phyloP scores from a whole-genome alignment of 352 stramenopile genomes.

The Aphanomyces invadans region DNA sequence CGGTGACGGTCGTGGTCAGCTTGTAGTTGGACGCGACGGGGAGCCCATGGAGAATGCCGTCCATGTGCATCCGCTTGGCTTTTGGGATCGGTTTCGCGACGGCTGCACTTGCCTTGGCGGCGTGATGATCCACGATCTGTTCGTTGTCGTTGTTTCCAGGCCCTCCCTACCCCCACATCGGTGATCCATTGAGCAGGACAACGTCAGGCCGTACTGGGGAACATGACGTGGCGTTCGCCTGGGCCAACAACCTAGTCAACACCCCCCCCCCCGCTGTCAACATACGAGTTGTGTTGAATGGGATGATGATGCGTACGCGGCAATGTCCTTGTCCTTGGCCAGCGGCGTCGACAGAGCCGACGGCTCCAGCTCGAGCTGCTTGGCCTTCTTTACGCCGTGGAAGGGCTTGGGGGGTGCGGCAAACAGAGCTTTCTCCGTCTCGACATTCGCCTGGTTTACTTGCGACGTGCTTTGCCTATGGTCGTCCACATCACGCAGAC shows the following conservation, averaged over 20 bases:
- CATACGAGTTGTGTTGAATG: too few species aligned
- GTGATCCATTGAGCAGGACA: too few species aligned
- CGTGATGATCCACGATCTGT: not conserved
- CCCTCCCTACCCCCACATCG: too few species aligned
- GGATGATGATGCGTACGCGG: not conserved
- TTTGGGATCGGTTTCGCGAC: constrained; percentile 18
- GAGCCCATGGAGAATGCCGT: constrained; percentile 55
- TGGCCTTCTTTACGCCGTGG: constrained; percentile 8
- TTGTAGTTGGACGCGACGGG: constrained; percentile 32
- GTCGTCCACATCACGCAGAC: too few species aligned
- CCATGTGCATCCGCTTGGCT: constrained; percentile 62
- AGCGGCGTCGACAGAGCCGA: not conserved
- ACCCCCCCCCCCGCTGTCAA: too few species aligned
- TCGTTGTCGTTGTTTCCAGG: constrained; percentile 12
- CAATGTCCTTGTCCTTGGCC: constrained; percentile 23
- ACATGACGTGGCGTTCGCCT: too few species aligned
- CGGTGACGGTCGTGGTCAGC: constrained; percentile 39
- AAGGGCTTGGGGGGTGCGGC: constrained; percentile 55
- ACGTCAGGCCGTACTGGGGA: too few species aligned
- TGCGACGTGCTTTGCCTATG: constrained; percentile 46
- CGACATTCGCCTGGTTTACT: constrained; percentile 31
- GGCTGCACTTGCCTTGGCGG: not conserved
- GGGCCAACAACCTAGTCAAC: not conserved
- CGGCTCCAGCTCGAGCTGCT: not conserved
- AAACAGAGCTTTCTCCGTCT: constrained; percentile 39